phyloP scores from a whole-genome alignment of 1,284 basidiomycete species.

The Pseudozyma flocculosa region DNA sequence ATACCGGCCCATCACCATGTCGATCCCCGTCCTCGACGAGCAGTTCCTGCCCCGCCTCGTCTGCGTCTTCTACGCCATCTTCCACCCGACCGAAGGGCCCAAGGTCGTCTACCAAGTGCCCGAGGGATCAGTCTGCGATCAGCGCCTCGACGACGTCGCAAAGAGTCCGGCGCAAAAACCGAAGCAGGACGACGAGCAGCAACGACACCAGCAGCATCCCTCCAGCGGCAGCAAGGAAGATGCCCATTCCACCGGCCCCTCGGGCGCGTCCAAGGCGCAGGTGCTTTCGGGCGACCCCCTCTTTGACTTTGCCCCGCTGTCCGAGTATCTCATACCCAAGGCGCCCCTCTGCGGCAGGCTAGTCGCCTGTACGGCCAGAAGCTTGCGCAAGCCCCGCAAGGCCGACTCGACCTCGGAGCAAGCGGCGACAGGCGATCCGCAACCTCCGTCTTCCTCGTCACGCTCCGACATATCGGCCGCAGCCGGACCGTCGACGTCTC shows the following conservation, averaged over 20 bases:
- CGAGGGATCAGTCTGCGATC: conserved; percentile 64
- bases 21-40: conserved; percentile 37
- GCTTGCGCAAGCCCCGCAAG: not conserved
- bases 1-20: conserved; percentile 18
- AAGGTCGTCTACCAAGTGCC: conserved; percentile 87
- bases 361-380: conserved; percentile 63
- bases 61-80: conserved; percentile 83
- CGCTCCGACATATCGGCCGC: too few species aligned
- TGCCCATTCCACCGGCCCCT: too few species aligned
- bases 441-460: too few species aligned
- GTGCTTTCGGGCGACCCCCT: conserved; percentile 60
- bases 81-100: conserved; percentile 77
- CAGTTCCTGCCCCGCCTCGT: conserved; percentile 66
- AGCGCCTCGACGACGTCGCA: not conserved
- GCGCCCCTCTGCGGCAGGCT: conserved; percentile 82
- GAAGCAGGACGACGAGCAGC: conserved; percentile 5
- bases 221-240: too few species aligned
- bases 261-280: conserved; percentile 2
- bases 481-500: not conserved
- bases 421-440: too few species aligned
- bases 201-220: conserved; percentile 2
- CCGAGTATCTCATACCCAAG: conserved; percentile 90
- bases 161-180: not conserved
- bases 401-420: too few species aligned
- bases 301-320: conserved; percentile 88